A percentile compares a stretch with the other conserved stretches of the same genome.
phyloP scores from a whole-genome alignment of 495 filamentous ascomycete genomes.

The Entonaema liquescens region DNA sequence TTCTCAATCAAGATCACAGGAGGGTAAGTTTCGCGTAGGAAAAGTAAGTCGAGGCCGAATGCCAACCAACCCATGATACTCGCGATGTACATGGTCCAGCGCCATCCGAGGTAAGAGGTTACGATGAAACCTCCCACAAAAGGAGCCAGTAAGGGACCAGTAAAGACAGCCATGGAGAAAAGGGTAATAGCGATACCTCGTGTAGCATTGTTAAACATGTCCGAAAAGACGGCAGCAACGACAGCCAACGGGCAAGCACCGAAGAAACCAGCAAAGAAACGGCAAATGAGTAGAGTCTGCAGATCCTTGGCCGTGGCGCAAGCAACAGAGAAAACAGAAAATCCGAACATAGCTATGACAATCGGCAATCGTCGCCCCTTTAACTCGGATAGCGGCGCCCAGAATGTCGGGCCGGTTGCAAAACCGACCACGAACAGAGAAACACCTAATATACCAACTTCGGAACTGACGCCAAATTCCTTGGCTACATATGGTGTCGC shows the following conservation, averaged over 20 bases:
- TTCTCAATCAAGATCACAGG: slow-evolving; percentile 81
- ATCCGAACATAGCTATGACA: slow-evolving; percentile 77
- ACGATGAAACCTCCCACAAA: slow-evolving; percentile 88
- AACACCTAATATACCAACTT: slow-evolving; percentile 72
- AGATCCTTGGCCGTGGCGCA: slow-evolving; percentile 79
- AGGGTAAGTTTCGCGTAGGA: slow-evolving; percentile 85
- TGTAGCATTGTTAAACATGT: slow-evolving; percentile 83
- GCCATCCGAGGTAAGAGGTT: slow-evolving; percentile 75
- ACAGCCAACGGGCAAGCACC: slow-evolving; percentile 83
- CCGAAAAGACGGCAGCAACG: slow-evolving; percentile 86
- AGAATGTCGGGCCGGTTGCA: slow-evolving; percentile 69
- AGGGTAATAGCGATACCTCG: slow-evolving; percentile 83
- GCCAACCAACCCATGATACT: slow-evolving; percentile 79
- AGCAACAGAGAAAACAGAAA: slow-evolving; percentile 76
- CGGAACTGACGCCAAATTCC: slow-evolving; percentile 63
- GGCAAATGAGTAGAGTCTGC: slow-evolving; percentile 82
- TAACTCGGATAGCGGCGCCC: slow-evolving; percentile 81
- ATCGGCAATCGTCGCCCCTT: slow-evolving; percentile 77
- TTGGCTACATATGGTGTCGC: slow-evolving; percentile 62
- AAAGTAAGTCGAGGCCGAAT: slow-evolving; percentile 74
- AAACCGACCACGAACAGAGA: slow-evolving; percentile 78
- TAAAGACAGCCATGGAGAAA: slow-evolving; percentile 86
- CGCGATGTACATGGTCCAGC: slow-evolving; percentile 81
- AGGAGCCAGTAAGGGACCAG: slow-evolving; percentile 80
- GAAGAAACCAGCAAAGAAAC: slow-evolving; percentile 82